Base-by-base conservation (phyloP, 2,329 filamentous ascomycete species). In the Mycosphaerella sp. region DNA sequence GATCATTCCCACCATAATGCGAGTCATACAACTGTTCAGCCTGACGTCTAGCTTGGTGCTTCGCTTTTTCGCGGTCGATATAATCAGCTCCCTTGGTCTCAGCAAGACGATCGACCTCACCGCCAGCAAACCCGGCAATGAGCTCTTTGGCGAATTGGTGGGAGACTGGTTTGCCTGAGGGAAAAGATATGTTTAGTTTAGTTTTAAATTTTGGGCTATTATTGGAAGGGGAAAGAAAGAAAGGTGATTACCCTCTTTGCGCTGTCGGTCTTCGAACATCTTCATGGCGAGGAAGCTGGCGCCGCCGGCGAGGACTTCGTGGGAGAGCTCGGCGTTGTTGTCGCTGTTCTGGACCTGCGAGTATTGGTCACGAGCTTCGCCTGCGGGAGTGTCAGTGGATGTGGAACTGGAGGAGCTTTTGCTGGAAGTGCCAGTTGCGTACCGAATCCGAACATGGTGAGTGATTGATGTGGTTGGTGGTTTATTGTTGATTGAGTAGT, bases 261-360 rank as follows among this genome's bases (percentile, higher is more conserved):
- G 83, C 73, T 89, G 85, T 62, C 79, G 75, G 69, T 89, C 83
- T 72, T 90, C 86, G 63, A 83, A 90, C 17, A 83, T 74, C 76
- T 89, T 89, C 79, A 91, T 86, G 62, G 82, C 87, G 58, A 81
- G 84, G 66, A 91, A 91, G 56, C 84, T 81, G 52, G 86, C 87
- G 52, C 82, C 87, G 56, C 86, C 86, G 58, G 83, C 86, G 50
- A 90, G 67, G 42, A 87, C 66, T 73, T 93, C 86, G 71, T 91
- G 87, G 60, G 79, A 79, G 64, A 87, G 72, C 65, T 79, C 79
- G 62, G 78, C 75, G 71, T 87, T 76, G 48, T 67, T 59, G 53
- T 75, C 63, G 37, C 68, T 65, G 50, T 69, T 65, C 68, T 81
- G 79, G 59, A 80, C 76, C 67, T 78, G 68, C 55, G 76, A 64